Percentiles rank a stretch among this genome's conserved stretches.
phyloP scores from a whole-genome alignment of 345 rosid genomes.

The Bruguiera gymnorhiza region DNA sequence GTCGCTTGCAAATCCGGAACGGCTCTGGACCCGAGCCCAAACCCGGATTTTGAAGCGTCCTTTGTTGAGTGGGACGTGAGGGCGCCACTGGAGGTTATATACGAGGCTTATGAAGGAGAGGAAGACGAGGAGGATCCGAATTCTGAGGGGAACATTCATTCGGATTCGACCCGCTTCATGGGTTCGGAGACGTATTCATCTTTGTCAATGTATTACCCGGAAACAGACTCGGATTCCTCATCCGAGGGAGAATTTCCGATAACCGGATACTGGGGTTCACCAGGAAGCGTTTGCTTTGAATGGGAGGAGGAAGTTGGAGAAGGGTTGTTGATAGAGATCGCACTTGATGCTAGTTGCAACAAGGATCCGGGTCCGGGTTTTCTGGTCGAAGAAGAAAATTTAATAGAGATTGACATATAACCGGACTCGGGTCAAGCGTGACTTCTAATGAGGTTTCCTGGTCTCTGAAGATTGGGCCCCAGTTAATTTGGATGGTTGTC shows the following conservation, averaged over 20 bases:
- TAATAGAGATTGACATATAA: conserved; percentile 70
- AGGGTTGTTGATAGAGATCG: conserved; percentile 66
- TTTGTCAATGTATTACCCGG: conserved; percentile 59
- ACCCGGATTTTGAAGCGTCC: conserved; percentile 23
- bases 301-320: conserved; percentile 64
- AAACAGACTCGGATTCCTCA: conserved; percentile 51
- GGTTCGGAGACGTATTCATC: conserved; percentile 41
- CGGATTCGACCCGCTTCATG: background rate
- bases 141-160: background rate
- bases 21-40: background rate
- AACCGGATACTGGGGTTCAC: conserved; percentile 36
- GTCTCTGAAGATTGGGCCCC: too few relatives aligned
- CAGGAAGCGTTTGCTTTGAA: conserved; percentile 31
- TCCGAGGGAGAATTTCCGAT: conserved; percentile 36
- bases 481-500: too few relatives aligned
- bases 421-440: conserved; percentile 1
- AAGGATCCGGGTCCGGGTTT: conserved; percentile 24
- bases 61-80: conserved; percentile 75
- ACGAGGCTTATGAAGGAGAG: conserved; percentile 59
- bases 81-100: conserved; percentile 79
- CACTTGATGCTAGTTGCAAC: conserved; percentile 28
- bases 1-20: background rate
- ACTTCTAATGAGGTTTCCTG: too few relatives aligned
- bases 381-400: conserved; percentile 64
- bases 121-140: conserved; percentile 35